Percentiles rank a stretch among this genome's conserved stretches.
Evolutionary conservation across 306 rosid genomes (phyloP).

Genomic region (Sicyos edulis): DNA sequence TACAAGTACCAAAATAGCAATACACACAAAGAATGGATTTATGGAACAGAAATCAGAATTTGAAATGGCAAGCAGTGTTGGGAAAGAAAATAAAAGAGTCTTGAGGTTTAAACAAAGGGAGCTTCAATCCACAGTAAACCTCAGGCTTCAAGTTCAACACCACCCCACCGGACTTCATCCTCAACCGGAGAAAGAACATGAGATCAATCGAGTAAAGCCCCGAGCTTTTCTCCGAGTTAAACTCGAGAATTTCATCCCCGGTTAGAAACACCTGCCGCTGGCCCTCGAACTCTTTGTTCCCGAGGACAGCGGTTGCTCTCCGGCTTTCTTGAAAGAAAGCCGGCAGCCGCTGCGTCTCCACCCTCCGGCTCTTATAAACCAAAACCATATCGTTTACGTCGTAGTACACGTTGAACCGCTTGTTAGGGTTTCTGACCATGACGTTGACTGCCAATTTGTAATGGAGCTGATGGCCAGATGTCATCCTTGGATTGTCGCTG

Average conservation of each 20-base stretch:
- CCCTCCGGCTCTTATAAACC: constrained; percentile 9
- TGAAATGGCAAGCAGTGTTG: not conserved
- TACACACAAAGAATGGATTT: not conserved
- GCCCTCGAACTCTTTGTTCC: not conserved
- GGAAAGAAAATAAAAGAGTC: not conserved
- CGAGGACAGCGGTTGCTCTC: not conserved
- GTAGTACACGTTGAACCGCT: constrained; percentile 7
- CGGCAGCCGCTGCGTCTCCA: not conserved
- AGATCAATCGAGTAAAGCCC: constrained; percentile 46
- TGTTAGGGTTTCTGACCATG: constrained; percentile 26
- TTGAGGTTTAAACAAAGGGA: constrained; percentile 34
- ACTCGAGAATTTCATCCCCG: constrained; percentile 9
- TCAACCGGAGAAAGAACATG: constrained; percentile 42
- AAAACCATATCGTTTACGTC: not conserved
- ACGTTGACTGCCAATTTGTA: constrained; percentile 27
- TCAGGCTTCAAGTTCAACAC: constrained; percentile 46
- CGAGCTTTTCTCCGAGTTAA: constrained; percentile 25
- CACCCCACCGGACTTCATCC: constrained; percentile 48
- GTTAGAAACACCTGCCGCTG: not conserved
- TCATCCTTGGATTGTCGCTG: too few relatives aligned
- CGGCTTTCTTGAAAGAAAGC: constrained; percentile 19
- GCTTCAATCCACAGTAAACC: constrained; percentile 44
- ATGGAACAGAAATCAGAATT: not conserved
- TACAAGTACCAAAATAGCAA: not conserved
- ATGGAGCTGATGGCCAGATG: not conserved